phyloP scores from a whole-genome alignment of 2,329 filamentous ascomycete species.

The Fusarium sp. region DNA sequence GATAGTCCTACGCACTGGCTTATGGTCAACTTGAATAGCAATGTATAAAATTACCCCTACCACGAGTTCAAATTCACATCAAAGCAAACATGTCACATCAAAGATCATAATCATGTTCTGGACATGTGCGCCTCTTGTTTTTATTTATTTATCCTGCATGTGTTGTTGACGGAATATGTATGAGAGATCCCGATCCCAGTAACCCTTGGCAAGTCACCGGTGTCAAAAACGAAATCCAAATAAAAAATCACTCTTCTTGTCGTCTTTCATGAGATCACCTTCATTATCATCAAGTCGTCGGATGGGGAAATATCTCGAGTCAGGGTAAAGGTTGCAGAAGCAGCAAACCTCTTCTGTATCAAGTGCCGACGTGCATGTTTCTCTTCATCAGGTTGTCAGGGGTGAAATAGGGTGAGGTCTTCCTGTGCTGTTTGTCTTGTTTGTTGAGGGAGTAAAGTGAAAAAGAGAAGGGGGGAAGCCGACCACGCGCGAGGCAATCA shows the following conservation, averaged over 20 bases:
- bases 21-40: too few relatives aligned
- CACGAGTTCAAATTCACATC: neutral
- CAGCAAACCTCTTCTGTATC: neutral
- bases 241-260: conserved; percentile 25
- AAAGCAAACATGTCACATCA: conserved; percentile 19
- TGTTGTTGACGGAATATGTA: conserved; percentile 41
- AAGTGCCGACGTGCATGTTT: conserved; percentile 11
- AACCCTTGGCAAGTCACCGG: conserved; percentile 17
- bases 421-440: conserved; percentile 17
- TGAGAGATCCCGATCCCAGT: conserved; percentile 20
- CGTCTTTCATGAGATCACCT: conserved; percentile 28
- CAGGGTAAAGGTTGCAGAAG: neutral
- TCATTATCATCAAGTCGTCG: conserved; percentile 23
- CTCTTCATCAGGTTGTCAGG: neutral
- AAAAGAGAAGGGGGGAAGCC: neutral
- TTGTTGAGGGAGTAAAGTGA: neutral
- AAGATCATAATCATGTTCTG: conserved; percentile 8
- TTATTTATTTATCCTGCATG: conserved; percentile 31
- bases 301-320: conserved; percentile 5
- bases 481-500: conserved; percentile 17
- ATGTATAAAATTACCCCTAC: neutral
- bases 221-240: conserved; percentile 31
- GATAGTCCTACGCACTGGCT: too few relatives aligned
- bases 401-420: neutral
- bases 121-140: conserved; percentile 3